A percentile compares a stretch with the other conserved stretches of the same genome.
Evolutionary conservation across 2,329 filamentous ascomycete species (phyloP).

Genomic region (Keithomyces neogunnii): DNA sequence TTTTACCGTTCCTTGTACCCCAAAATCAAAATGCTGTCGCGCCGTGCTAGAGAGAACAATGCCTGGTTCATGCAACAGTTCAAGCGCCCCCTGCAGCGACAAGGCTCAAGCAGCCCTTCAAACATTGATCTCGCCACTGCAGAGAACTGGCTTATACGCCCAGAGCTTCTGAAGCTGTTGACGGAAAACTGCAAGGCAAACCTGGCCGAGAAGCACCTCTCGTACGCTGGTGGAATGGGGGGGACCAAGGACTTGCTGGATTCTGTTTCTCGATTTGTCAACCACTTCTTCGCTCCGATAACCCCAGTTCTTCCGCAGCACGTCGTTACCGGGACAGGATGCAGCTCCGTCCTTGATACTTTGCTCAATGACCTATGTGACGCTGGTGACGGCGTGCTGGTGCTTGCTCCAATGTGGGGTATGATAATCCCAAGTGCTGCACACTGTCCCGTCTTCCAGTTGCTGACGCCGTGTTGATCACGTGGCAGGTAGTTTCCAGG

Average conservation of each 20-base stretch:
- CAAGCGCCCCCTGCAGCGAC: conserved; percentile 2
- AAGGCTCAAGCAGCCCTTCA: neutral
- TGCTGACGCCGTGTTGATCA: neutral
- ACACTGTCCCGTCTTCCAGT: neutral
- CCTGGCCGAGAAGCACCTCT: conserved; percentile 2
- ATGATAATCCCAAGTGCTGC: neutral
- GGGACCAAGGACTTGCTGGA: neutral
- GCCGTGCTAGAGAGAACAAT: conserved; percentile 4
- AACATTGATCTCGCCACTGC: conserved; percentile 6
- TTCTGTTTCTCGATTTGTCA: conserved; percentile 2
- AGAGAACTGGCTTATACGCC: conserved; percentile 7
- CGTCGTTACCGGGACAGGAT: conserved; percentile 3
- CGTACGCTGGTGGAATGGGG: conserved; percentile 5
- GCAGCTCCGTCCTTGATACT: conserved; percentile 2
- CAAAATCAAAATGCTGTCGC: conserved; percentile 2
- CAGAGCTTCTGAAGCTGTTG: conserved; percentile 2
- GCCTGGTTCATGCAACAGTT: conserved; percentile 6
- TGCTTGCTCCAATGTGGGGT: conserved; percentile 6
- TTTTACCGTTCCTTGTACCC: too few species aligned
- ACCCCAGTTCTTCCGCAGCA: neutral
- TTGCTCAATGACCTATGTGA: conserved; percentile 6
- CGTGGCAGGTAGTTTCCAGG: conserved; percentile 4
- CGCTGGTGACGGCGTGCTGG: conserved; percentile 3
- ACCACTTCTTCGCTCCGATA: conserved; percentile 3
- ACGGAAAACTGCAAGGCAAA: neutral